A percentile compares a stretch with the other conserved stretches of the same genome.
Conservation (phyloP, 129 eudicot genomes). For the Chrysanthemum seticuspe region DNA sequence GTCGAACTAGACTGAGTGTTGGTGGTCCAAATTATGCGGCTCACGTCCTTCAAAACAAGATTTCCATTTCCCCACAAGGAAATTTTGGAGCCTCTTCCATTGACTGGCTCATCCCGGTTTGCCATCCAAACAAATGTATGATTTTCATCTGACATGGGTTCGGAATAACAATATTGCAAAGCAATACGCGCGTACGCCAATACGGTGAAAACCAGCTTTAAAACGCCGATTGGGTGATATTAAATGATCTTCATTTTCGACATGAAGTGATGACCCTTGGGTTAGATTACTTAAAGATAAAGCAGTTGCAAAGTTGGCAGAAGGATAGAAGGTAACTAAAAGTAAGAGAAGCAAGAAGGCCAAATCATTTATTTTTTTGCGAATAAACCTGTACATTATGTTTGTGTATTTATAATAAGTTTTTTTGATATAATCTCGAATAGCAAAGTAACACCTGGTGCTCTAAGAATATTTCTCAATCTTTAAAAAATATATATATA, state of each 20-base stretch:
- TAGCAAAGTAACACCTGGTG: too few species aligned
- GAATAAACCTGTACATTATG: background rate
- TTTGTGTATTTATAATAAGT: too few species aligned
- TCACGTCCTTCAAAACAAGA: conserved; percentile 31
- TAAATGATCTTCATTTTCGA: conserved; percentile 24
- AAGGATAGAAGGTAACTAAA: background rate
- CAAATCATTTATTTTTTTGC: background rate
- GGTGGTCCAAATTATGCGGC: conserved; percentile 29
- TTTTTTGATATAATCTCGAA: too few species aligned
- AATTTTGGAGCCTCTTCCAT: conserved; percentile 29
- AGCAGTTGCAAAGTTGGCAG: background rate
- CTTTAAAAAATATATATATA: too few species aligned
- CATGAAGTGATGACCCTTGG: conserved; percentile 32
- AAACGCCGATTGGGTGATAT: conserved; percentile 35
- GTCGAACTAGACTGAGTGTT: conserved; percentile 25
- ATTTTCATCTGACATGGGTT: conserved; percentile 1
- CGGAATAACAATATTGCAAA: conserved; percentile 45
- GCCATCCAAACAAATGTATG: conserved; percentile 39
- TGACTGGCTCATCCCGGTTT: conserved; percentile 43
- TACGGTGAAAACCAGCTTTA: conserved; percentile 41
- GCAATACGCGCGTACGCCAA: conserved; percentile 39
- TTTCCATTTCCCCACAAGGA: conserved; percentile 32
- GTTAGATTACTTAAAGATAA: background rate
- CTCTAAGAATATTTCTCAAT: too few species aligned
- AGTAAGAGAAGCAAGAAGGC: background rate